Conservation (phyloP, 2,329 filamentous ascomycete genomes). For the Phyllosticta capitalensis region DNA sequence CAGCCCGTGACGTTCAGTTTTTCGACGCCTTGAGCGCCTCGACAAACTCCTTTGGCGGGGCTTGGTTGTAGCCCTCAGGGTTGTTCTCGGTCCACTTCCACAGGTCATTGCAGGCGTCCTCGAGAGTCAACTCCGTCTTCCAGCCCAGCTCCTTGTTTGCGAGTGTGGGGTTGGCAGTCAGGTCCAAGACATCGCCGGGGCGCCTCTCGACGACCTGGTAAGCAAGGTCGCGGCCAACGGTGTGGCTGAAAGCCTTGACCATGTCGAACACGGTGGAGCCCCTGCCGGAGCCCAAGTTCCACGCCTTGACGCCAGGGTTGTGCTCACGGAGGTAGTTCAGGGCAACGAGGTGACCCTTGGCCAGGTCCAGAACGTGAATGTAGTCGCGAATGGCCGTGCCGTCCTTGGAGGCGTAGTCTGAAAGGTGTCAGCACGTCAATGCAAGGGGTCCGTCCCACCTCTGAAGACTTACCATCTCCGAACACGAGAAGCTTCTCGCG, state of each 20-base stretch:
- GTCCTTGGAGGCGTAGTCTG: constrained; percentile 84
- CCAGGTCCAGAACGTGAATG: constrained; percentile 90
- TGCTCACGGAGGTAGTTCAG: constrained; percentile 80
- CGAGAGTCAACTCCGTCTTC: constrained; percentile 84
- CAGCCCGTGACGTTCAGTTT: not conserved
- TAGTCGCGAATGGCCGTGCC: constrained; percentile 96
- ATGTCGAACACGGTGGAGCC: constrained; percentile 97
- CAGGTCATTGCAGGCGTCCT: constrained; percentile 86
- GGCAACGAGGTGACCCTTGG: constrained; percentile 75
- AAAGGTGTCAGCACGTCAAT: not conserved
- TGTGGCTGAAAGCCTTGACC: constrained; percentile 83
- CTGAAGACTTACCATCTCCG: constrained; percentile 63
- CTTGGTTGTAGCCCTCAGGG: constrained; percentile 85
- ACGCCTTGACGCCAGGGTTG: constrained; percentile 82
- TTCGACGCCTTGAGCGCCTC: constrained; percentile 34
- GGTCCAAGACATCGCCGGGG: constrained; percentile 83
- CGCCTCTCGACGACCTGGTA: constrained; percentile 80
- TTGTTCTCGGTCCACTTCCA: constrained; percentile 98
- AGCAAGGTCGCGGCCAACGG: constrained; percentile 74
- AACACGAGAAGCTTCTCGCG: constrained; percentile 91
- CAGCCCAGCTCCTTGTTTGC: constrained; percentile 85
- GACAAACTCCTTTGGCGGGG: constrained; percentile 75
- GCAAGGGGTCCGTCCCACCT: not conserved
- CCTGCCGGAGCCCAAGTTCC: constrained; percentile 92
- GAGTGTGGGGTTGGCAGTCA: constrained; percentile 81